Evolutionary conservation across 2,329 filamentous ascomycete genomes (phyloP), one percentile per base, ranked within the genome.

Genomic region (Balansia obtecta): DNA sequence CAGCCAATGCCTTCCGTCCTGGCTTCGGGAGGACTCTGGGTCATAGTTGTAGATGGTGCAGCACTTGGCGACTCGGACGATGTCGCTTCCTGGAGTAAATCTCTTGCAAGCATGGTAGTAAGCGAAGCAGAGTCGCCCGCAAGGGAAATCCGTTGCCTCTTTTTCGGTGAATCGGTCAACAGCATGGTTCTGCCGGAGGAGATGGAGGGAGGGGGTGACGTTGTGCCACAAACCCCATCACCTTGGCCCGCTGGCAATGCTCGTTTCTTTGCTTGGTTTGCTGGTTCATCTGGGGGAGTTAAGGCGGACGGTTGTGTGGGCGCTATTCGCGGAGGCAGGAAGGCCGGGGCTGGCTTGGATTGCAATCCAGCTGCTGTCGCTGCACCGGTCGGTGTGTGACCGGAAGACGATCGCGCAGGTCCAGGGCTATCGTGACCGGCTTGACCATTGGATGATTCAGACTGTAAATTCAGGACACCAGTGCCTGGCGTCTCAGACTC

Each of bases 251-350:
- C 55, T 0, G 60, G 56, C 13, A 68, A 55, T 12, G 60, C 68
- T 27, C 70, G 66, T 56, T 78, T 77, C 39, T 71, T 70, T 2
- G 65, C 62, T 39, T 68, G 68, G 1, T 67, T 65, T 0, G 67
- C 56, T 7, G 66, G 68, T 55, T 80, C 77, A 45, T 80, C 76
- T 2, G 76, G 76, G 0, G 76, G 77, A 1, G 77, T 80, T 30
- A 79, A 67, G 1, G 72, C 76, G 40, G 65, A 73, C 3, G 66
- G 65, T 34, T 68, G 68, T 22, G 63, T 58, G 50, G 69, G 62
- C 12, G 70, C 65, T 3, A 67, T 58, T 40, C 68, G 68, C 11
- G 69, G 65, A 1, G 69, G 68, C 6, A 72, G 64, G 5, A 61
- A 52, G 8, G 66, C 68, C 3, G 60, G 58, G 0, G 43, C 61